Base-by-base conservation (phyloP, 2,329 filamentous ascomycete species). In the Pseudonectria buxi region DNA sequence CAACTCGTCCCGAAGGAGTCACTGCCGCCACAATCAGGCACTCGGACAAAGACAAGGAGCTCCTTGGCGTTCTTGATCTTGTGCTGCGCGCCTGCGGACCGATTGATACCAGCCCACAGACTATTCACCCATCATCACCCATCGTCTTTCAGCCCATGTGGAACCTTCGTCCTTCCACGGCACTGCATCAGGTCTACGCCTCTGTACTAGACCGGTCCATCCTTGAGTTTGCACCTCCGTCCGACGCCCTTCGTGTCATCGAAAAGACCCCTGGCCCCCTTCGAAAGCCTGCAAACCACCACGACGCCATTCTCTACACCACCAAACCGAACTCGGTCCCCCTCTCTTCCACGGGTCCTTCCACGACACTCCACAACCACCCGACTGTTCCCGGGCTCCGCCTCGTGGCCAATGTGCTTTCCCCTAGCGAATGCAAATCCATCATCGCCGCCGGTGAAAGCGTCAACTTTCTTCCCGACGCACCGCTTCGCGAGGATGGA, bases 371-470 rank as follows among this genome's bases (percentile, higher is more conserved):
- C 34, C 69, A 77, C 36, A 62, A 70, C 5, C 81, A 85, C 39
- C 78, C 81, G 0, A 59, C 67, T 1, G 78, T 85, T 0, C 78
- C 79, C 0, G 72, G 75, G 4, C 66, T 85, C 1, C 69, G 72
- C 5, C 59, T 85, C 1, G 67, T 79, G 10, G 71, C 67, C 30
- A 68, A 80, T 26, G 72, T 84, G 0, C 65, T 86, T 1, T 73
- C 76, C 0, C 59, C 70, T 0, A 63, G 65, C 2, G 81, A 85
- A 53, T 86, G 81, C 58, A 72, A 67, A 31, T 66, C 74, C 10
- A 83, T 86, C 36, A 76, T 86, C 14, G 74, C 77, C 1, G 76
- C 80, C 0, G 80, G 74, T 5, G 81, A 86, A 53, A 67, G 67
- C 1, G 71, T 83, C 30, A 72, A 72, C 6, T 86, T 84, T 44